Evolutionary conservation across 768 basidiomycete genomes (phyloP).

Genomic region (Lactarius hengduanensis): DNA sequence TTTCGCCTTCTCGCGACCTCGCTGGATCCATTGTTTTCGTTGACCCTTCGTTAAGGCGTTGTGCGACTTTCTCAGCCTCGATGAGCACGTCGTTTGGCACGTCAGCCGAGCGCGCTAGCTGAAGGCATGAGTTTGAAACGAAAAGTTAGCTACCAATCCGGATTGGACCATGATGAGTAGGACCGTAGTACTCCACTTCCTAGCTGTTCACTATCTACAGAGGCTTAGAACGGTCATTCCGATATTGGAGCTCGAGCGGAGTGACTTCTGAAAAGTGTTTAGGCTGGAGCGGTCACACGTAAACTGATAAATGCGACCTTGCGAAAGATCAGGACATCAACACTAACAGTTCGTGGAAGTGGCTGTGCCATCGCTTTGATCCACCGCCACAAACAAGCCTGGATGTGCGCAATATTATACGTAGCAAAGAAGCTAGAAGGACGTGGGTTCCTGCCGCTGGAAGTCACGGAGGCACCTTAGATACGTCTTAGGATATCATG

Average conservation of each 20-base stretch:
- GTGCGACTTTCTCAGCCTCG: constrained; percentile 62
- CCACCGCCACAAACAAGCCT: not conserved
- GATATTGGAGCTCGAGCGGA: constrained; percentile 52
- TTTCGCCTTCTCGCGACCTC: constrained; percentile 62
- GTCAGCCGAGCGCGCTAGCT: constrained; percentile 85
- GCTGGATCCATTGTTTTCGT: constrained; percentile 58
- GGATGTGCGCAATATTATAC: constrained; percentile 36
- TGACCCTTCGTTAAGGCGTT: constrained; percentile 55
- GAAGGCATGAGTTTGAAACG: constrained; percentile 58
- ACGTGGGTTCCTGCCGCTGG: not conserved
- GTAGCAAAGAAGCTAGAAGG: constrained; percentile 86
- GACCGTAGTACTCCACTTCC: constrained; percentile 60
- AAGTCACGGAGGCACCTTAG: no score
- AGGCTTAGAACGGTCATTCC: constrained; percentile 55
- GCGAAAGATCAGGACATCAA: not conserved
- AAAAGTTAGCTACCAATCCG: constrained; percentile 1
- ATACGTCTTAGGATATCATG: no score
- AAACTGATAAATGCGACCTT: constrained; percentile 71
- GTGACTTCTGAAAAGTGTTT: constrained; percentile 45
- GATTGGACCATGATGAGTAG: no score
- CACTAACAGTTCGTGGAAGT: constrained; percentile 77
- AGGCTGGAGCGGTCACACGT: not conserved
- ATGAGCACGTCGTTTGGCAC: constrained; percentile 68
- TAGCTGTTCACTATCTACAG: constrained; percentile 71
- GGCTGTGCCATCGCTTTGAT: constrained; percentile 41